phyloP scores from a whole-genome alignment of 345 rosid species.

The Arabis hirsuta region DNA sequence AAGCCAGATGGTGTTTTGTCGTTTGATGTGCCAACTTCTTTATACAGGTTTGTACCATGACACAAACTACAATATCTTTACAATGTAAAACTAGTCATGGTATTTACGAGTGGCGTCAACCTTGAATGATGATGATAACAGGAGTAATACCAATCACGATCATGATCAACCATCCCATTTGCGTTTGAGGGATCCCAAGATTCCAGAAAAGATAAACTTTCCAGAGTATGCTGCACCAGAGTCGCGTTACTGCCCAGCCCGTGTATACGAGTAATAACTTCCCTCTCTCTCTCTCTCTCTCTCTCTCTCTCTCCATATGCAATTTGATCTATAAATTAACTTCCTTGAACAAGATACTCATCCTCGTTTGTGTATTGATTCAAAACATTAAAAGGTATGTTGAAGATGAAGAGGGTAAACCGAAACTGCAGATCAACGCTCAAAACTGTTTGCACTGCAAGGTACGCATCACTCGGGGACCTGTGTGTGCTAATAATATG shows the following conservation, averaged over 20 bases:
- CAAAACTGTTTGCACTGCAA: slow-evolving; percentile 96
- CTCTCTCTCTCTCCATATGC: slow-evolving; percentile 1
- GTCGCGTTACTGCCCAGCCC: slow-evolving; percentile 93
- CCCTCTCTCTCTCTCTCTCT: slow-evolving; percentile 11
- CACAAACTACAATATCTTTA: neutral
- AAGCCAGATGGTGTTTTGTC: slow-evolving; percentile 88
- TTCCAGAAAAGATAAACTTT: slow-evolving; percentile 78
- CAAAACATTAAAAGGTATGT: slow-evolving; percentile 56
- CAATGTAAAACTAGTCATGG: neutral
- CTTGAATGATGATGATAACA: slow-evolving; percentile 42
- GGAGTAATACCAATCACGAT: slow-evolving; percentile 97
- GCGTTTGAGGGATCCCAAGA: slow-evolving; percentile 64
- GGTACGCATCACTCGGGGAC: slow-evolving; percentile 49
- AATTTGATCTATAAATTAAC: slow-evolving; percentile 15
- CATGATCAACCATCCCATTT: slow-evolving; percentile 96
- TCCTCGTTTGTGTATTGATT: slow-evolving; percentile 23
- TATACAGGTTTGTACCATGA: slow-evolving; percentile 70
- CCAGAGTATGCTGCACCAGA: slow-evolving; percentile 87
- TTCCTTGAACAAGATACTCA: slow-evolving; percentile 7
- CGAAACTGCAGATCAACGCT: slow-evolving; percentile 89
- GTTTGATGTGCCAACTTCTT: slow-evolving; percentile 85
- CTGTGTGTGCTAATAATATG: neutral
- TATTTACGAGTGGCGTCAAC: neutral
- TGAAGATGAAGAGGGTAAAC: slow-evolving; percentile 66
- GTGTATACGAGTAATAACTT: slow-evolving; percentile 83